phyloP scores from a whole-genome alignment of 2,329 filamentous ascomycete genomes.

The Aspergillus bombycis region DNA sequence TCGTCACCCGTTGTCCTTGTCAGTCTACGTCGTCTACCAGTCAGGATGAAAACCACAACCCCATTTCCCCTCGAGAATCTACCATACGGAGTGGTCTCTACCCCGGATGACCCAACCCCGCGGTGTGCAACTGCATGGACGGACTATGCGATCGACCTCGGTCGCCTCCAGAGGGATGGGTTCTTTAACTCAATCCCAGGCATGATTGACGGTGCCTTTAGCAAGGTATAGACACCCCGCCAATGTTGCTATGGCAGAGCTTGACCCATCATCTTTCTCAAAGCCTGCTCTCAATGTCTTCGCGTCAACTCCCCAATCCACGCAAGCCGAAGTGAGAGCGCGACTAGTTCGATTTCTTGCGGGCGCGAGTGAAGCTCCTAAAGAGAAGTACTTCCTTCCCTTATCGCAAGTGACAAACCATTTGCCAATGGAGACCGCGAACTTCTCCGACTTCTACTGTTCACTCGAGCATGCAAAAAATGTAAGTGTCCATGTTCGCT shows the following conservation, averaged over 20 bases:
- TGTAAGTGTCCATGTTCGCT: background rate
- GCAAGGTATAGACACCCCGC: background rate
- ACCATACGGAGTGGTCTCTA: background rate
- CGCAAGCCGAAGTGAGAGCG: background rate
- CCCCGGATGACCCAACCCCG: background rate
- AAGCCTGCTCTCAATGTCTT: background rate
- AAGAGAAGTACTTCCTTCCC: background rate
- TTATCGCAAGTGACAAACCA: background rate
- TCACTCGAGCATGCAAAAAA: background rate
- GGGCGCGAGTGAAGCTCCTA: background rate
- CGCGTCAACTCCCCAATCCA: background rate
- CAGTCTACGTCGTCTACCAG: background rate
- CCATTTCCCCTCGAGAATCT: background rate
- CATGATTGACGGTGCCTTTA: background rate
- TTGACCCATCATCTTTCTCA: background rate
- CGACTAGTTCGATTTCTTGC: background rate
- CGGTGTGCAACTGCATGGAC: background rate
- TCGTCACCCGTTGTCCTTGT: fast-evolving
- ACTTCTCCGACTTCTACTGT: background rate
- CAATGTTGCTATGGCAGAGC: background rate
- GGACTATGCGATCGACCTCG: background rate
- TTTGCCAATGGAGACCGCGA: background rate
- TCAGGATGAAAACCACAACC: background rate
- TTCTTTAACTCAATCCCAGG: background rate
- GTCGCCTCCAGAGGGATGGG: background rate